phyloP scores from a whole-genome alignment of 2,329 filamentous ascomycete species.

The Venturia aucupariae region DNA sequence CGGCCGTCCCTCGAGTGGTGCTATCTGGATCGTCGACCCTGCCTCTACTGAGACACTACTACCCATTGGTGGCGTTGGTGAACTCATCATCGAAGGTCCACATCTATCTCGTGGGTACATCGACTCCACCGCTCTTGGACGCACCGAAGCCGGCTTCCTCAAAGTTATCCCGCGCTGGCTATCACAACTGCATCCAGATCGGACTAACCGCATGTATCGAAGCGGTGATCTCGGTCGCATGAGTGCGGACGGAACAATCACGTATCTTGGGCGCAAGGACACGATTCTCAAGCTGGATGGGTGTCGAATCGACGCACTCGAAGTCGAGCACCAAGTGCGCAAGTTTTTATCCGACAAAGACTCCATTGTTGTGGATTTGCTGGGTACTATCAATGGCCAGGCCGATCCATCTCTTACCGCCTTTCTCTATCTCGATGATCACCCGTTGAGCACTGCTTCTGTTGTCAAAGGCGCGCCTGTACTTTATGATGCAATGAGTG shows the following conservation, averaged over 20 bases:
- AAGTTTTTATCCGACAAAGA: neutral
- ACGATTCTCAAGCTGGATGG: constrained; percentile 88
- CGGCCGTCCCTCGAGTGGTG: constrained; percentile 66
- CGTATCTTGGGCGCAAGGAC: constrained; percentile 79
- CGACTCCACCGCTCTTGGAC: constrained; percentile 68
- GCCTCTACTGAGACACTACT: constrained; percentile 63
- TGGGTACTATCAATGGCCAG: neutral
- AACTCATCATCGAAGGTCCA: constrained; percentile 78
- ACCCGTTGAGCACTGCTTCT: no score
- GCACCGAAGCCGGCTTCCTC: constrained; percentile 59
- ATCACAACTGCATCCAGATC: constrained; percentile 36
- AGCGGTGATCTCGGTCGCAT: constrained; percentile 83
- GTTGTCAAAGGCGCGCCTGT: no score
- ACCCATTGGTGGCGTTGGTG: constrained; percentile 68
- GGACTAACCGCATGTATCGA: constrained; percentile 53
- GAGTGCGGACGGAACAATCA: constrained; percentile 64
- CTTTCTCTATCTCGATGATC: no score
- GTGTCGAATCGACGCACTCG: constrained; percentile 78
- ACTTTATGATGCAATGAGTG: no score
- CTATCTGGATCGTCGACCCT: constrained; percentile 65
- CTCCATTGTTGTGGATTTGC: neutral
- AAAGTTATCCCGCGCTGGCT: constrained; percentile 36
- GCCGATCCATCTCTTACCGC: neutral
- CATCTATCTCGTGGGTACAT: constrained; percentile 72
- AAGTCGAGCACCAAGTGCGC: constrained; percentile 76